Evolutionary conservation across 805 yeast genomes (phyloP).

Genomic region (Metschnikowia matae): DNA sequence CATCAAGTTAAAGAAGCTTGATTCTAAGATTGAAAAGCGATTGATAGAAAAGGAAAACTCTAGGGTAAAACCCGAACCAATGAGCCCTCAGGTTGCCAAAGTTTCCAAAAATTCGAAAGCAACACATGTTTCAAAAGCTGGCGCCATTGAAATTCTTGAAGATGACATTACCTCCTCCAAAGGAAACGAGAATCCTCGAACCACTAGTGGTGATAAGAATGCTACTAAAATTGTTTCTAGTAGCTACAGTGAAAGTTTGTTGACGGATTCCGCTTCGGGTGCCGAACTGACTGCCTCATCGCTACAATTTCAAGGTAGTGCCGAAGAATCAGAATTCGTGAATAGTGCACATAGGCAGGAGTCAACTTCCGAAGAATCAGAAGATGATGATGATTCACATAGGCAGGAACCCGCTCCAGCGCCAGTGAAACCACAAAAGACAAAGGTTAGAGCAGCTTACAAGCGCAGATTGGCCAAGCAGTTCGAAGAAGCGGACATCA

Average conservation of each 20-base stretch:
- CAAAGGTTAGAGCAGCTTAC: conserved; percentile 6
- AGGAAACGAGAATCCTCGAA: background rate
- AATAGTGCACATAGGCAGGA: background rate
- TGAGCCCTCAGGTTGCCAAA: background rate
- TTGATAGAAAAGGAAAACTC: background rate
- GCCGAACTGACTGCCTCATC: background rate
- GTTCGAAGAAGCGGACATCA: conserved; percentile 10
- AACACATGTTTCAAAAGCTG: background rate
- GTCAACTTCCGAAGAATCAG: background rate
- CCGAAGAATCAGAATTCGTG: background rate
- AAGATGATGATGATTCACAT: background rate
- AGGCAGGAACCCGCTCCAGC: background rate
- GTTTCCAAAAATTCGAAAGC: background rate
- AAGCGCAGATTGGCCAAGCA: conserved; percentile 8
- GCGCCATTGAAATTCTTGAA: background rate
- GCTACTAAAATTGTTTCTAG: background rate
- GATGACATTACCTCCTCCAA: background rate
- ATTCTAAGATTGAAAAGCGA: conserved; percentile 14
- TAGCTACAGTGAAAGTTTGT: background rate
- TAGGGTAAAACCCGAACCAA: conserved; percentile 7
- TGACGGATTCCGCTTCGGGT: background rate
- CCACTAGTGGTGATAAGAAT: too few relatives aligned
- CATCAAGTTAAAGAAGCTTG: conserved; percentile 22
- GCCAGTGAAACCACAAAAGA: background rate
- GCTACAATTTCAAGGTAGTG: too few relatives aligned